phyloP scores from a whole-genome alignment of 1,284 basidiomycete species.

The Cerrena zonata region DNA sequence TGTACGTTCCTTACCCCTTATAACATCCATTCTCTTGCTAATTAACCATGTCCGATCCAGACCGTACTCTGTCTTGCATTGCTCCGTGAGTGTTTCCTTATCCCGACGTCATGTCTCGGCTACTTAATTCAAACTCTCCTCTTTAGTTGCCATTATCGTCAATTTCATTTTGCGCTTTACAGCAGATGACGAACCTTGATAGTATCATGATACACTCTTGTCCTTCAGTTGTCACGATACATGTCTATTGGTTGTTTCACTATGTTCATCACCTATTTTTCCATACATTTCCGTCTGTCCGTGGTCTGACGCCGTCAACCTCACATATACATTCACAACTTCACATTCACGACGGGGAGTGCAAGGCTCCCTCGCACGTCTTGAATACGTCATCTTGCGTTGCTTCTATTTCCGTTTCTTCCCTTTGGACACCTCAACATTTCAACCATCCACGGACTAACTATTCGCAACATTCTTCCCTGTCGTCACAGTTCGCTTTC shows the following conservation, averaged over 20 bases:
- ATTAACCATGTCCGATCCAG: constrained; percentile 34
- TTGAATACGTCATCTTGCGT: not conserved
- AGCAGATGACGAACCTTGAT: constrained; percentile 13
- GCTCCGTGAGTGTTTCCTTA: constrained; percentile 49
- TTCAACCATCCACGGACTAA: not conserved
- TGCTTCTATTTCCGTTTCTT: not conserved
- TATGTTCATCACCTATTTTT: too few relatives aligned
- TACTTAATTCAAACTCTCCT: constrained; percentile 7
- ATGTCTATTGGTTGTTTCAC: too few relatives aligned
- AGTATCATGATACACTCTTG: too few relatives aligned
- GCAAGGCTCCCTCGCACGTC: too few relatives aligned
- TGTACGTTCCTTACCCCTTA: constrained; percentile 39
- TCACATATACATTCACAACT: too few relatives aligned
- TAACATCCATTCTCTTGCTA: constrained; percentile 9
- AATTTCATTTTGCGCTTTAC: constrained; percentile 85
- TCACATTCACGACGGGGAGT: too few relatives aligned
- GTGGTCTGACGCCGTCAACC: too few relatives aligned
- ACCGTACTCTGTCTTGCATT: constrained; percentile 83
- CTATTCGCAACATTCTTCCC: not conserved
- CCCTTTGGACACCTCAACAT: not conserved
- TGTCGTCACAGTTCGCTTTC: not conserved
- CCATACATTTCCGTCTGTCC: too few relatives aligned
- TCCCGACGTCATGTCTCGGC: not conserved
- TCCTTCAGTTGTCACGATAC: not conserved
- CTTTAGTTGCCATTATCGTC: constrained; percentile 76